Evolutionary conservation across 306 rosid species (phyloP).

Genomic region (Vigna unguiculata): DNA sequence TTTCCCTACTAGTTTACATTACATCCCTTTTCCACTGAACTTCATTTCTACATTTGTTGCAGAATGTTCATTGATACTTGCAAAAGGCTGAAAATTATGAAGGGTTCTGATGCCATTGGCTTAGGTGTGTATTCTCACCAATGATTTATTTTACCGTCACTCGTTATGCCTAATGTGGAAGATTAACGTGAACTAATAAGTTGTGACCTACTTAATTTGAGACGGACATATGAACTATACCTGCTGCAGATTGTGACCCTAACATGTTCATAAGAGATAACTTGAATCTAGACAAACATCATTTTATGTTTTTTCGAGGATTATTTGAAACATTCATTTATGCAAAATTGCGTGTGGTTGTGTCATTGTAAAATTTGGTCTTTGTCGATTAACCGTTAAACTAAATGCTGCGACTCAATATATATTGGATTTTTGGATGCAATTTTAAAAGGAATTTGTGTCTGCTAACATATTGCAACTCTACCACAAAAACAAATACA

Average conservation of each 20-base stretch:
- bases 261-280: background rate
- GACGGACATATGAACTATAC: background rate
- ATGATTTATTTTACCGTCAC: slow-evolving; percentile 28
- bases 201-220: background rate
- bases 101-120: slow-evolving; percentile 98
- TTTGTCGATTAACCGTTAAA: background rate
- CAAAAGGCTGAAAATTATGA: slow-evolving; percentile 94
- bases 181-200: background rate
- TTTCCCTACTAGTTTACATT: slow-evolving; percentile 20
- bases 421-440: background rate
- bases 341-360: background rate
- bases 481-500: background rate
- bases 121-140: slow-evolving; percentile 64
- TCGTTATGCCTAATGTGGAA: background rate
- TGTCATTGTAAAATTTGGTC: background rate
- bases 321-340: slow-evolving; percentile 2
- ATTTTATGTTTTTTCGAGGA: background rate
- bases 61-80: slow-evolving; percentile 95
- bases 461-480: background rate
- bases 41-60: slow-evolving; percentile 41
- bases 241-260: slow-evolving; percentile 6
- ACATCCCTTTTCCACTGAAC: slow-evolving; percentile 13
- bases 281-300: background rate
- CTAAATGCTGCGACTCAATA: background rate
- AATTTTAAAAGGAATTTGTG: background rate